Evolutionary conservation across 306 rosid species (phyloP).

Genomic region (Trifolium fragiferum): DNA sequence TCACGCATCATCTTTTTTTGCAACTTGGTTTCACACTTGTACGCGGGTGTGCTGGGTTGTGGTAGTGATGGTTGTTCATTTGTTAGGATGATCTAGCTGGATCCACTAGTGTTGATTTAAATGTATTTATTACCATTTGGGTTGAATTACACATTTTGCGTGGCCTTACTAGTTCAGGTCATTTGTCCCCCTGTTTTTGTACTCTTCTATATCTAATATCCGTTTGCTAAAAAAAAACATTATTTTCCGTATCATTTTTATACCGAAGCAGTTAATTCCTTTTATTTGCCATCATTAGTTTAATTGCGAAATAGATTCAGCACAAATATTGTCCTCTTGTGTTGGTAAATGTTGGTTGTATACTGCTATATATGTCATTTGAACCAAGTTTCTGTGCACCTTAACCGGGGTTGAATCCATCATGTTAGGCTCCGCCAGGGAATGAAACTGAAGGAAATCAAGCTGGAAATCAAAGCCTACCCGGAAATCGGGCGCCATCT

Average conservation of each 20-base stretch:
- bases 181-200: too few species aligned
- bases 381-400: constrained; percentile 28
- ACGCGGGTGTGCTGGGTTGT: too few species aligned
- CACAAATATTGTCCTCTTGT: constrained; percentile 26
- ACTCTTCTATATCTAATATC: too few species aligned
- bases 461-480: constrained; percentile 48
- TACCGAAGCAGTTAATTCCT: constrained; percentile 8
- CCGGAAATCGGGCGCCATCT: constrained; percentile 65
- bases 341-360: constrained; percentile 5
- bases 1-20: too few species aligned
- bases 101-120: too few species aligned
- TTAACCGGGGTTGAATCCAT: constrained; percentile 48
- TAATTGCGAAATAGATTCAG: constrained; percentile 28
- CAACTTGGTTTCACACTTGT: too few species aligned
- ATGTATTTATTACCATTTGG: too few species aligned
- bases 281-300: constrained; percentile 27
- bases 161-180: too few species aligned
- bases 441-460: constrained; percentile 65
- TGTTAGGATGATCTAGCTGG: too few species aligned
- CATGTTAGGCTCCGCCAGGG: constrained; percentile 61
- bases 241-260: constrained; percentile 17
- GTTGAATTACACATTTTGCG: too few species aligned
- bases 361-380: constrained; percentile 27
- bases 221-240: neutral
- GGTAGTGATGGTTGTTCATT: too few species aligned